Base-by-base conservation (phyloP, 345 rosid species). In the Corymbia maculata region DNA sequence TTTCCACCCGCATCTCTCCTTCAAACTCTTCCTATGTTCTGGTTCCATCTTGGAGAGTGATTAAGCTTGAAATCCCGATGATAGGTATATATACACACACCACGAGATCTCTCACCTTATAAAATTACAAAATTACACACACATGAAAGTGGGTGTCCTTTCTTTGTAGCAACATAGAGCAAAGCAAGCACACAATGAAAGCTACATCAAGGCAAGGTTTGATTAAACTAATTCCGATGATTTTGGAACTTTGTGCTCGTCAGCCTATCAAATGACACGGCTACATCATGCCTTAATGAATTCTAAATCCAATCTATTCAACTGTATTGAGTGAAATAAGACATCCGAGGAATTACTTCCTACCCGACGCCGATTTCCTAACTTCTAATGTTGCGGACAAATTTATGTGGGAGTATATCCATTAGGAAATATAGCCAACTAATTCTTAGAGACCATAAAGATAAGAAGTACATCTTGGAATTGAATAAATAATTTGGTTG, bases 381-480 rank as follows among this genome's bases (percentile, higher is more conserved):
- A 21, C 7, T 17, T 75, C 26, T 49, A 75, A 21, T 5, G 82
- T 36, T 9, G 13, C 7, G 4, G 49, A 36, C 82, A 75, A 19
- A 42, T 36, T 75, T 9, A 19, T 19, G 47, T 9, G 13, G 9
- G 5, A 64, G 2, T 70, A 30, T 32, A 68, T 32, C 22, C 44
- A 32, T 68, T 30, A 68, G 22, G 45, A 15, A 32, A 14, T 16
- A 8, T 32, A 36, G 47, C 13, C 7, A 32, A 4, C 2, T 1
- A 19, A 19, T 5, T 64, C 75, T 64, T 64, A 64, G 75, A 2
- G 4, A 64, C 13, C 22, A 6, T 17, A 2, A 30, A 2, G 79
- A 68, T 10, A 64, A 3, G 0, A 64, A 13, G 2, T n/a, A 64
- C 16, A n/a, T 36, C 17, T n/a, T 2, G 0, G 19, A 64, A 64